phyloP scores from a whole-genome alignment of 352 stramenopile species.

The Pythium aristosporum region DNA sequence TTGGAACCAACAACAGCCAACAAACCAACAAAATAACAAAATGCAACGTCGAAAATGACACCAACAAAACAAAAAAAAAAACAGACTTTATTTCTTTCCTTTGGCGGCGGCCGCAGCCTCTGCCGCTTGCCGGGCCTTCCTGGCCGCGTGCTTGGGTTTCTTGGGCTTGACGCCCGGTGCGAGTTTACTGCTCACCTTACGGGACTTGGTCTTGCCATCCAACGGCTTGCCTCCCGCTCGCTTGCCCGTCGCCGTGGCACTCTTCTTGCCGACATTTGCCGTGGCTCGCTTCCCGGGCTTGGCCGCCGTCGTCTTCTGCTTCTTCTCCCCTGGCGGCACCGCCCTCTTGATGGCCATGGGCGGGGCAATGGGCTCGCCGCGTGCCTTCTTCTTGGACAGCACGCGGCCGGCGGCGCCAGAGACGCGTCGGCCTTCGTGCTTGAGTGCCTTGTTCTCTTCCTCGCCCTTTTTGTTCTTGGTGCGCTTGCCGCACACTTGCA shows the following conservation, averaged over 20 bases:
- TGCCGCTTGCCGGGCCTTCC: constrained; percentile 56
- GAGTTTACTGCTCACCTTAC: constrained; percentile 25
- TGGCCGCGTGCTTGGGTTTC: constrained; percentile 72
- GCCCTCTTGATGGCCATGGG: constrained; percentile 9
- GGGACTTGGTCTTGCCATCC: constrained; percentile 38
- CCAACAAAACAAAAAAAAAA: background rate
- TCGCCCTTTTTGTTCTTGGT: constrained; percentile 79
- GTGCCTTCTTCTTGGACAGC: constrained; percentile 58
- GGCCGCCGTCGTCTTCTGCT: constrained; percentile 11
- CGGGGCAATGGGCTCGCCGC: constrained; percentile 1
- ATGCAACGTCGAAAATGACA: constrained; percentile 3
- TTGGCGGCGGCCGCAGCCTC: constrained; percentile 33
- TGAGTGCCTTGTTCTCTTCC: constrained; percentile 33
- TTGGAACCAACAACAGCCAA: too few relatives aligned
- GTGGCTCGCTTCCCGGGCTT: constrained; percentile 29
- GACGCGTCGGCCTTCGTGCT: constrained; percentile 58
- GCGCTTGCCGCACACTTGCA: constrained; percentile 84
- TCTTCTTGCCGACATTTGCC: constrained; percentile 38
- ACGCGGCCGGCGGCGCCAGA: constrained; percentile 63
- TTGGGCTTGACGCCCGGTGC: constrained; percentile 43
- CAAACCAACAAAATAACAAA: constrained; percentile 2
- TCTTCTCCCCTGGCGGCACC: background rate
- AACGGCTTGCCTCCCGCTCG: background rate
- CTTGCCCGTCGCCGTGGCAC: background rate
- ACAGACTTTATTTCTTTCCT: constrained; percentile 18